A percentile compares a stretch with the other conserved stretches of the same genome.
Evolutionary conservation across 2,329 filamentous ascomycete species (phyloP).

Genomic region (Scleromitrula shiraiana): DNA sequence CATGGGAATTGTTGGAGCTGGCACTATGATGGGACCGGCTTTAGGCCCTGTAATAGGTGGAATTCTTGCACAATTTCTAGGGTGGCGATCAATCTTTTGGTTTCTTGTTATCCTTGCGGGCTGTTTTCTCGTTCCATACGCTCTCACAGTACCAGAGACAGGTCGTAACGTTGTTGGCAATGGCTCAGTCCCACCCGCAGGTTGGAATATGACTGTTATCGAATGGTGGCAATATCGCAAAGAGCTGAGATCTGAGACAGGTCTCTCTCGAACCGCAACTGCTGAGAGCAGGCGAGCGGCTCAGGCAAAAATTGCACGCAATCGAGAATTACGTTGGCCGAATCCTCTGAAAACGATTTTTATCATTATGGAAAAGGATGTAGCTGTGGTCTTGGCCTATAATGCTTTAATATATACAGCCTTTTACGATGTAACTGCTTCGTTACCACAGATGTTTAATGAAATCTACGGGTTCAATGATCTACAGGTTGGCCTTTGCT

Average conservation of each 20-base stretch:
- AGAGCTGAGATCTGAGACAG: conserved; percentile 18
- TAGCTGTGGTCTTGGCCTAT: conserved; percentile 44
- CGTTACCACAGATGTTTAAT: conserved; percentile 41
- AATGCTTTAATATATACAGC: conserved; percentile 47
- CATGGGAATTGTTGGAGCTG: conserved; percentile 61
- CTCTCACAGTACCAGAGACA: conserved; percentile 28
- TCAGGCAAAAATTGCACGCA: conserved; percentile 30
- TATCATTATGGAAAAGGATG: conserved; percentile 50
- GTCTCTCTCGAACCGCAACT: conserved; percentile 24
- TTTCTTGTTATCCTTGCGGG: conserved; percentile 41
- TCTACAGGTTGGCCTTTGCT: conserved; percentile 29
- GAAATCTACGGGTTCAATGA: conserved; percentile 29
- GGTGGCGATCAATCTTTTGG: conserved; percentile 47
- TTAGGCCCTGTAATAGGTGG: conserved; percentile 45
- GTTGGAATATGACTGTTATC: conserved; percentile 50
- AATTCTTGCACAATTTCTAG: conserved; percentile 37
- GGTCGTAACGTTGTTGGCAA: conserved; percentile 30
- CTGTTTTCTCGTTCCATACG: conserved; percentile 30
- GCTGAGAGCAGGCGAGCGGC: conserved; percentile 29
- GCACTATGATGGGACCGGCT: conserved; percentile 36
- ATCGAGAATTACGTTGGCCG: conserved; percentile 42
- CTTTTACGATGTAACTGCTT: conserved; percentile 45
- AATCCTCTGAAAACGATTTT: conserved; percentile 49
- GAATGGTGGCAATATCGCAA: conserved; percentile 34
- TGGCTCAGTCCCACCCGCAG: conserved; percentile 45